Conservation (phyloP, 2,329 filamentous ascomycete genomes). For the Microdochium nivale region DNA sequence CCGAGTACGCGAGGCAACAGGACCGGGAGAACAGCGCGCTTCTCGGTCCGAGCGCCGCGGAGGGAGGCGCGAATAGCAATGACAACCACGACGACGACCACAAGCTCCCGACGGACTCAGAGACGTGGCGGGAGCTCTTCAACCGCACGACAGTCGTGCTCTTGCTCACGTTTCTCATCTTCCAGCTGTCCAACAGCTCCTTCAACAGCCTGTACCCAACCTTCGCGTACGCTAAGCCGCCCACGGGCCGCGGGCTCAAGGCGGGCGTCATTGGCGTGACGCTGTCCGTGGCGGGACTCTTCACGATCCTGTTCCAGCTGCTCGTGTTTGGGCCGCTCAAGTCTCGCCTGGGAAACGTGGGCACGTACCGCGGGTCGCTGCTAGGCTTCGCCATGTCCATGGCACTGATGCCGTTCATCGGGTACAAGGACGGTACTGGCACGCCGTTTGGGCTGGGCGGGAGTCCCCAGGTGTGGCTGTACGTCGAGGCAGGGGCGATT, state of each 20-base stretch:
- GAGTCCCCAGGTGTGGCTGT: conserved; percentile 61
- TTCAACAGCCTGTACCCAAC: conserved; percentile 95
- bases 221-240: conserved; percentile 68
- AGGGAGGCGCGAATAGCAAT: conserved; percentile 1
- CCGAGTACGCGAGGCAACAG: conserved; percentile 10
- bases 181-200: conserved; percentile 87
- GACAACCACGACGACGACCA: conserved; percentile 29
- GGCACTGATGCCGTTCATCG: conserved; percentile 81
- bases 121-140: conserved; percentile 48
- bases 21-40: conserved; percentile 14
- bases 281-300: conserved; percentile 72
- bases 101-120: conserved; percentile 35
- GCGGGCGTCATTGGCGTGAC: conserved; percentile 79
- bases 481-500: conserved; percentile 69
- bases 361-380: conserved; percentile 71
- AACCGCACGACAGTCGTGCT: conserved; percentile 77
- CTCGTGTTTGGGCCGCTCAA: conserved; percentile 75
- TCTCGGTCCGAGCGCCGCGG: conserved; percentile 22
- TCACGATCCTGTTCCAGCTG: conserved; percentile 86
- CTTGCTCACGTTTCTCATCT: conserved; percentile 80
- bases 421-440: conserved; percentile 54
- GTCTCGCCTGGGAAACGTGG: conserved; percentile 72
- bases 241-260: conserved; percentile 66
- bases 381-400: conserved; percentile 77
- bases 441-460: conserved; percentile 45